Evolutionary conservation across 371 early-diverging fungal genomes (phyloP).

Genomic region (Lichtheimia ramosa): DNA sequence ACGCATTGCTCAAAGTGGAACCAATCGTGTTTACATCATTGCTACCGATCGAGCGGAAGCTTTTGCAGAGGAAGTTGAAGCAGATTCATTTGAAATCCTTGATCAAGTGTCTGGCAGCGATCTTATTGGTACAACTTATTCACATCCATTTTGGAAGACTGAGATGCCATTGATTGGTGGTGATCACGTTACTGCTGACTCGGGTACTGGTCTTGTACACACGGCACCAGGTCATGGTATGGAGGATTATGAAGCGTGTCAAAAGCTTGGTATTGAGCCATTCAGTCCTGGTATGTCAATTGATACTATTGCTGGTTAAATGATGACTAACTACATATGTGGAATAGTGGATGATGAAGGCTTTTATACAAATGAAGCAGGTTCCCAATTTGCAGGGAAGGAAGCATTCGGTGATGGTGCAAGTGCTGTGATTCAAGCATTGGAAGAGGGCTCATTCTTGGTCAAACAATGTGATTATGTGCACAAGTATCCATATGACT

Average conservation of each 20-base stretch:
- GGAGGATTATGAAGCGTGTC: constrained; percentile 88
- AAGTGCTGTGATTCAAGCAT: constrained; percentile 55
- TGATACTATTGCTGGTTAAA: neutral
- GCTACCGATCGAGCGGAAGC: constrained; percentile 48
- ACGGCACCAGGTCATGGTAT: constrained; percentile 95
- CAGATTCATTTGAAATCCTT: constrained; percentile 9
- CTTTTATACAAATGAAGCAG: constrained; percentile 72
- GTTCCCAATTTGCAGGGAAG: constrained; percentile 61
- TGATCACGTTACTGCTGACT: constrained; percentile 77
- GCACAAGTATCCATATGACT: constrained; percentile 91
- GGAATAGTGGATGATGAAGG: constrained; percentile 79
- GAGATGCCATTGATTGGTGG: constrained; percentile 62
- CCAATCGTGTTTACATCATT: constrained; percentile 42
- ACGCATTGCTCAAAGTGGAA: constrained; percentile 16
- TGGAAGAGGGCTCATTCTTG: constrained; percentile 42
- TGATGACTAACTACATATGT: no score
- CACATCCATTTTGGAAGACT: constrained; percentile 63
- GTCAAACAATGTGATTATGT: constrained; percentile 46
- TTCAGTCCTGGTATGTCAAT: constrained; percentile 50
- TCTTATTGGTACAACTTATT: constrained; percentile 67
- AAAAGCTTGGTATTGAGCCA: constrained; percentile 55
- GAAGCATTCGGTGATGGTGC: constrained; percentile 63
- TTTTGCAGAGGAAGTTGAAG: constrained; percentile 21
- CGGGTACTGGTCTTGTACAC: constrained; percentile 93
- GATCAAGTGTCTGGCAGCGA: constrained; percentile 53